A percentile compares a stretch with the other conserved stretches of the same genome.
Evolutionary conservation across 2,329 filamentous ascomycete species (phyloP).

Genomic region (Pseudogymnoascus sp.): DNA sequence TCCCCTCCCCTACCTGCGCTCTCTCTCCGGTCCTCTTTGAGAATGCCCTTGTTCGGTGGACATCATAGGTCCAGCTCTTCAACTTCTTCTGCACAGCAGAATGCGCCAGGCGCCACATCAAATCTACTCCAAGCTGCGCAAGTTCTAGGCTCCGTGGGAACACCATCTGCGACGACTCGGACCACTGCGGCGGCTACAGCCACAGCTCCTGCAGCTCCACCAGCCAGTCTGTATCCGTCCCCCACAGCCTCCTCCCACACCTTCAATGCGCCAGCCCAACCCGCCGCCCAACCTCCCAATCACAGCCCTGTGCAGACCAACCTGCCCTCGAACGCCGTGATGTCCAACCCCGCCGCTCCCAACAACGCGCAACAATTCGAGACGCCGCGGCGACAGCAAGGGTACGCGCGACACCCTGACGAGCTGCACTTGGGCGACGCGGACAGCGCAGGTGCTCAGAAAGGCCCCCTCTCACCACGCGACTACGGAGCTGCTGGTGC

Average conservation of each 20-base stretch:
- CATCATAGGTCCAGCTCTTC: constrained; percentile 1
- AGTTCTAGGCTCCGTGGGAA: constrained; percentile 24
- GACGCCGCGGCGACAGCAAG: constrained; percentile 39
- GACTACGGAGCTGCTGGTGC: constrained; percentile 39
- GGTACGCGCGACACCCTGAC: constrained; percentile 42
- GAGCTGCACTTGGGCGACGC: constrained; percentile 43
- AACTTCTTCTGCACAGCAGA: constrained; percentile 17
- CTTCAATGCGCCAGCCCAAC: constrained; percentile 27
- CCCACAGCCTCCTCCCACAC: constrained; percentile 25
- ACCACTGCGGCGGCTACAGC: constrained; percentile 14
- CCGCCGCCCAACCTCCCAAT: constrained; percentile 24
- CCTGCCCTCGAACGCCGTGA: constrained; percentile 17
- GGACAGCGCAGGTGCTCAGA: constrained; percentile 29
- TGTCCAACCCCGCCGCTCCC: constrained; percentile 27
- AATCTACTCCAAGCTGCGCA: constrained; percentile 25
- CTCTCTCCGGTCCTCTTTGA: neutral
- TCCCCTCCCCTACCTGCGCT: neutral
- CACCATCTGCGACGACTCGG: constrained; percentile 21
- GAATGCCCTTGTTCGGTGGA: constrained; percentile 9
- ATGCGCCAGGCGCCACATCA: constrained; percentile 20
- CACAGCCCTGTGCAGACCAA: constrained; percentile 15
- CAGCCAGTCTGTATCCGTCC: constrained; percentile 34
- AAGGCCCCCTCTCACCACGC: constrained; percentile 30
- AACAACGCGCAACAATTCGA: constrained; percentile 41
- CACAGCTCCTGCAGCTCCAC: constrained; percentile 28